These are phyloP conservation scores for Cordia subcordata DNA, from an alignment of 257 asterid species.

Conservation along the genomic window DNA sequence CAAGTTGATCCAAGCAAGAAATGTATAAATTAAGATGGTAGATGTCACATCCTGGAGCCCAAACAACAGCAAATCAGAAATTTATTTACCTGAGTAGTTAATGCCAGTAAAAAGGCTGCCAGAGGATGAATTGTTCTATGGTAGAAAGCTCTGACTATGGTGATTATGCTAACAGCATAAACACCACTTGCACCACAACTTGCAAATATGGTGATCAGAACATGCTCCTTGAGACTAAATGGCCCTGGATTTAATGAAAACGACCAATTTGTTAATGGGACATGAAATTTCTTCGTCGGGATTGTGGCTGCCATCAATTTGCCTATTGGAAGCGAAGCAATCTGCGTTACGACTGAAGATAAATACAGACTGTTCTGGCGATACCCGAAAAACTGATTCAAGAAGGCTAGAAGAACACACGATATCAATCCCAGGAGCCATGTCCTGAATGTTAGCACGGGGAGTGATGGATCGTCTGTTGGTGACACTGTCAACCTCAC, in stretches of 20 bases:
- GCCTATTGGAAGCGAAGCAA: conserved; percentile 52
- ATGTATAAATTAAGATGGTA: no score
- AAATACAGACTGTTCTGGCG: conserved; percentile 37
- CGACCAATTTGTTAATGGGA: conserved; percentile 38
- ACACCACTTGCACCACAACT: conserved; percentile 41
- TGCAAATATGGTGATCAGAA: conserved; percentile 61
- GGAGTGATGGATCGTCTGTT: conserved; percentile 41
- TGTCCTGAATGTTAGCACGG: conserved; percentile 50
- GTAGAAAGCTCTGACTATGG: conserved; percentile 51
- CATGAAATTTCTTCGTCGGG: conserved; percentile 25
- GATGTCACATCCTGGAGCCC: no score
- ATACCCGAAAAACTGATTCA: conserved; percentile 53
- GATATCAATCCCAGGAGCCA: conserved; percentile 55
- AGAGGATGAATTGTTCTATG: conserved; percentile 33
- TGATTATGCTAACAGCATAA: conserved; percentile 47
- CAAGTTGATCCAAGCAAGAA: no score
- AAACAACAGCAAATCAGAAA: no score
- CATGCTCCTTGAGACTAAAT: conserved; percentile 63
- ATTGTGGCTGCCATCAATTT: conserved; percentile 45
- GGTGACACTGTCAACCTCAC: conserved; percentile 58
- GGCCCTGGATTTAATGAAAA: conserved; percentile 65
- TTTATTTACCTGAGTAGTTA: conserved; percentile 52
- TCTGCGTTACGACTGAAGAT: conserved; percentile 39
- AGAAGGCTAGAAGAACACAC: conserved; percentile 41
- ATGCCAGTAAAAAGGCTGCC: conserved; percentile 46